Base-by-base conservation (phyloP, 768 basidiomycete species). In the Dacryopinax spathularia region DNA sequence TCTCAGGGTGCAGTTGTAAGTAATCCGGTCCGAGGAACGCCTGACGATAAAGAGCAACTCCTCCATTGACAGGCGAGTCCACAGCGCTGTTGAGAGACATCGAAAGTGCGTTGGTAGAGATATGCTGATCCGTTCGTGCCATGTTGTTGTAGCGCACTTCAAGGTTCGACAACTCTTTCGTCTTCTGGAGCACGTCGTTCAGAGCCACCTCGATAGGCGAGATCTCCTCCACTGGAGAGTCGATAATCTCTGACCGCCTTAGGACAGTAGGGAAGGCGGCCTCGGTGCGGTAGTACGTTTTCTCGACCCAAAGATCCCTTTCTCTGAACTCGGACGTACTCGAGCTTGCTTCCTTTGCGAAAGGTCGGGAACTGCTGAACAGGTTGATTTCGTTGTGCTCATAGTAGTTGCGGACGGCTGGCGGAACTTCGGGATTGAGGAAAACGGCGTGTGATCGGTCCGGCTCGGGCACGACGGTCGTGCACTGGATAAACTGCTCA, bases 181-280 rank as follows among this genome's bases (percentile, higher is more conserved):
- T 89, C 73, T 87, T 90, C 66, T 80, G 77, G 67, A 88, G 83
- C 25, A 98, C 84, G 65, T 94, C 92, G 29, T 80, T 78, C 7
- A 95, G 76, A 1, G 94, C 93, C 61, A 80, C 86, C 68, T 91
- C 86, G 20, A 96, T 76, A 0, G 95, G 93, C 1, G 91, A 90
- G 48, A 95, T 84, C 72, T 94, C 88, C 60, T 83, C 77, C 20
- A 86, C 75, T 43, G 85, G 81, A 43, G 84, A 74, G 35, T 81
- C 83, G 33, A 91, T 77, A 41, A 97, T 83, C 70, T 96, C 93
- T 0, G 91, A 92, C 25, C 95, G 83, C 33, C 89, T 84, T 35
- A 97, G 81, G 1, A 97, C 88, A 0, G 92, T 93, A 0, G 95
- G 95, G 75, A 94, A 93, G 2, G 83, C 80, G 68, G 91, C 88